Percentiles rank a stretch among this genome's conserved stretches.
phyloP scores from a whole-genome alignment of 768 basidiomycete species.

The Auricularia cornea region DNA sequence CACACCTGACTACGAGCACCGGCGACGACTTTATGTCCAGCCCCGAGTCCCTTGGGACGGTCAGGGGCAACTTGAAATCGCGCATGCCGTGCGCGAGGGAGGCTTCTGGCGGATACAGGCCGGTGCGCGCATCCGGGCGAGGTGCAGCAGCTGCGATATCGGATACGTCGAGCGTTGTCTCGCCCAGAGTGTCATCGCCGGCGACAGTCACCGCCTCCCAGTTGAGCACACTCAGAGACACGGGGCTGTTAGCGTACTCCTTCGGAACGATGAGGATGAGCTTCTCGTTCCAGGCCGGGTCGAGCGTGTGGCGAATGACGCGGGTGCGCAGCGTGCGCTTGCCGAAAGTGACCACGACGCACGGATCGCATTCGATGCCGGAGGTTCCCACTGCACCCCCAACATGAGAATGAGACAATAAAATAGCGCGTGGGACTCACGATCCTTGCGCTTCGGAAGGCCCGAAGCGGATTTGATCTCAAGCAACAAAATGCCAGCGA shows the following conservation, averaged over 20 bases:
- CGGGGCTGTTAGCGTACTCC: neutral
- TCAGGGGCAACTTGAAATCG: neutral
- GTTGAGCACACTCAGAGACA: neutral
- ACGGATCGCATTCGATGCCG: neutral
- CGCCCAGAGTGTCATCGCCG: neutral
- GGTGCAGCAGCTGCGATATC: neutral
- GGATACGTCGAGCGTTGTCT: neutral
- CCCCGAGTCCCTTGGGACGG: neutral
- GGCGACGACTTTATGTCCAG: neutral
- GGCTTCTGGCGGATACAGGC: neutral
- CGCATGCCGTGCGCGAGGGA: neutral
- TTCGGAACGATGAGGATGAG: neutral
- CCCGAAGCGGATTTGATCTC: neutral
- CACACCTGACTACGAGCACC: neutral
- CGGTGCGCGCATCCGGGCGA: neutral
- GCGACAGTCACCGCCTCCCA: neutral
- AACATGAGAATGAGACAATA: no score
- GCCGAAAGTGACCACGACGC: neutral
- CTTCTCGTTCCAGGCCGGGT: neutral
- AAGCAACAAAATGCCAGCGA: neutral
- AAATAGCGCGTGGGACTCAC: neutral
- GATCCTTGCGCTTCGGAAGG: neutral
- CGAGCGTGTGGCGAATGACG: neutral
- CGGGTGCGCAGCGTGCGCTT: neutral
- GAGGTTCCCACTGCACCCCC: neutral